These are phyloP conservation scores for Quercus phellos DNA, from an alignment of 331 rosid species.

Conservation along the genomic window DNA sequence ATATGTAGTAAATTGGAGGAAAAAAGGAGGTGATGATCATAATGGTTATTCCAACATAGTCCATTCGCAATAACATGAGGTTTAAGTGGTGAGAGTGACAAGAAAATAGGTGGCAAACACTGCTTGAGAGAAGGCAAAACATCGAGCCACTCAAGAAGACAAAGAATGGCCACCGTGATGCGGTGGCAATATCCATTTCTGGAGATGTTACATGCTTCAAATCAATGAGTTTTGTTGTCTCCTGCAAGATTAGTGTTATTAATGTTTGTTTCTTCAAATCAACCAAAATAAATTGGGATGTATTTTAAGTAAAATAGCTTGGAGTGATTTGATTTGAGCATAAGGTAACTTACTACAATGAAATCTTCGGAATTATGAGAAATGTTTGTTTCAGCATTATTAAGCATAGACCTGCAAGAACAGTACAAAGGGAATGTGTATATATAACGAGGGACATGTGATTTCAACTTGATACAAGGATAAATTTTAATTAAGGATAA, in stretches of 20 bases:
- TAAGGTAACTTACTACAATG: conserved; percentile 34
- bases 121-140: conserved; percentile 93
- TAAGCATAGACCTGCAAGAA: conserved; percentile 55
- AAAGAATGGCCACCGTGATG: conserved; percentile 81
- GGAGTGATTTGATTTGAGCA: neutral
- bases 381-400: conserved; percentile 49
- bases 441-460: neutral
- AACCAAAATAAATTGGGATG: neutral
- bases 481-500: too few relatives aligned
- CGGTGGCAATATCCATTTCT: conserved; percentile 25
- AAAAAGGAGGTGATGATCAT: conserved; percentile 97
- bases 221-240: conserved; percentile 45
- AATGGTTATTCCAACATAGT: conserved; percentile 69
- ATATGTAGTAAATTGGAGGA: conserved; percentile 91
- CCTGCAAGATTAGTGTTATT: conserved; percentile 38
- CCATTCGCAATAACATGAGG: conserved; percentile 55
- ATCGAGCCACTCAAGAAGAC: conserved; percentile 87
- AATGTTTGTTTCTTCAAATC: neutral
- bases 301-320: neutral
- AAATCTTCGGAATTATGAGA: conserved; percentile 47
- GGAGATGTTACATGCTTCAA: conserved; percentile 39
- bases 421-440: neutral
- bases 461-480: neutral
- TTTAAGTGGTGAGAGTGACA: conserved; percentile 70
- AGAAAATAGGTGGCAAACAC: conserved; percentile 86